Percentiles rank a stretch among this genome's conserved stretches.
These are phyloP conservation scores for Mycena vitilis DNA, from an alignment of 768 basidiomycete species.

Conservation along the genomic window DNA sequence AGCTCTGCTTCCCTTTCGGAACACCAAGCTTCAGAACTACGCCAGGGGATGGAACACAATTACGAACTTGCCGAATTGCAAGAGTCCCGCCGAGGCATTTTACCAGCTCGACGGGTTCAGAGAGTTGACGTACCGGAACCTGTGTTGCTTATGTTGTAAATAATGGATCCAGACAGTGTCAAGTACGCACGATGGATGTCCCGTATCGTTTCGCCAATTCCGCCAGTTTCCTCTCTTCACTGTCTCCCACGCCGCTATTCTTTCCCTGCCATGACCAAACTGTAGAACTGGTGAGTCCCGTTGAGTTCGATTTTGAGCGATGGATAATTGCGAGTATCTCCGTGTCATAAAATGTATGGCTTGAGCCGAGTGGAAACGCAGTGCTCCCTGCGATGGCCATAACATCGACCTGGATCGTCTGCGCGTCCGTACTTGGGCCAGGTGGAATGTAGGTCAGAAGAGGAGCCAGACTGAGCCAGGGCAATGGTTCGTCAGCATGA, in stretches of 20 bases:
- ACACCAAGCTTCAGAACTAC: slow-evolving; percentile 7
- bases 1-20: slow-evolving; percentile 68
- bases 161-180: slow-evolving; percentile 13
- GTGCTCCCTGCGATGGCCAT: slow-evolving; percentile 67
- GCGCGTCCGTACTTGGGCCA: slow-evolving; percentile 48
- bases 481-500: slow-evolving; percentile 56
- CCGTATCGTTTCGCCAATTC: slow-evolving; percentile 83
- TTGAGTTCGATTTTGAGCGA: slow-evolving; percentile 73
- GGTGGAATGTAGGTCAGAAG: slow-evolving; percentile 51
- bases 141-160: slow-evolving; percentile 34
- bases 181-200: slow-evolving; percentile 64
- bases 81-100: slow-evolving; percentile 74
- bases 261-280: slow-evolving; percentile 86
- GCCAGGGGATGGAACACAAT: not conserved
- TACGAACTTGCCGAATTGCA: slow-evolving; percentile 77
- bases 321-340: slow-evolving; percentile 79
- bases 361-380: slow-evolving; percentile 58
- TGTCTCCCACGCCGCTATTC: slow-evolving; percentile 61
- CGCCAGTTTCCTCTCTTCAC: slow-evolving; percentile 73
- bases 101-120: slow-evolving; percentile 74
- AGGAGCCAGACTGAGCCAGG: slow-evolving; percentile 59
- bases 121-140: slow-evolving; percentile 65
- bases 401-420: slow-evolving; percentile 81
- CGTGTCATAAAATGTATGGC: slow-evolving; percentile 75
- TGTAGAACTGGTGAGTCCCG: slow-evolving; percentile 72